Evolutionary conservation across 768 basidiomycete species (phyloP).

Genomic region (Xerocomellus dryophilus): DNA sequence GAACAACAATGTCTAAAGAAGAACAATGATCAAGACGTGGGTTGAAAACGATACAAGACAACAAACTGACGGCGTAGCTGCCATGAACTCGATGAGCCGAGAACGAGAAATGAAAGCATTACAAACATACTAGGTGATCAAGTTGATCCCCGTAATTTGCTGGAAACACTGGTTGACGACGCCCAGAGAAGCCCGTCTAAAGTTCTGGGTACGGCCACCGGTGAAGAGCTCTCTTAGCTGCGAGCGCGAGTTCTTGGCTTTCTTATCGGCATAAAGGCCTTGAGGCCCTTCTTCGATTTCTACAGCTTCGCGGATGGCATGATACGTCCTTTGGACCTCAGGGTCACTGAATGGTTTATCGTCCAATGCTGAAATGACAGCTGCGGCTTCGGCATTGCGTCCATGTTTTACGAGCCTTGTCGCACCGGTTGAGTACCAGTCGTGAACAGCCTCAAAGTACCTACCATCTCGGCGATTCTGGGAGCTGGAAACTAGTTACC

Average conservation of each 20-base stretch:
- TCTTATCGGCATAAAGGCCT: not conserved
- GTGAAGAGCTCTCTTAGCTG: conserved; percentile 54
- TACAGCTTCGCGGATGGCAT: conserved; percentile 53
- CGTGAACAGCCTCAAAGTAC: not conserved
- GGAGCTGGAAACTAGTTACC: conserved; percentile 37
- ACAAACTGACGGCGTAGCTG: conserved; percentile 32
- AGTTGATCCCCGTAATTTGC: conserved; percentile 65
- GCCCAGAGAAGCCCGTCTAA: conserved; percentile 54
- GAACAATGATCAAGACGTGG: not conserved
- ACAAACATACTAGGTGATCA: conserved; percentile 58
- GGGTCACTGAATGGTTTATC: conserved; percentile 47
- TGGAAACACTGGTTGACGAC: conserved; percentile 64
- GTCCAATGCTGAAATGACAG: conserved; percentile 61
- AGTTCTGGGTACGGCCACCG: conserved; percentile 57
- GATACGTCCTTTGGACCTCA: conserved; percentile 48
- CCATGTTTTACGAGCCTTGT: conserved; percentile 55
- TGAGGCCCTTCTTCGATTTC: conserved; percentile 36
- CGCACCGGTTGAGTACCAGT: not conserved
- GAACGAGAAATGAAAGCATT: conserved; percentile 7
- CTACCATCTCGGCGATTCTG: conserved; percentile 60
- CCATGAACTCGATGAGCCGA: conserved; percentile 13
- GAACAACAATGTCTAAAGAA: conserved; percentile 46
- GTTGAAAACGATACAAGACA: not conserved
- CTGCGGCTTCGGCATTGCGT: conserved; percentile 51
- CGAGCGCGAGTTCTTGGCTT: conserved; percentile 6